Evolutionary conservation across 345 rosid species (phyloP), one percentile per base, ranked within the genome.

Genomic region (Populus alba): DNA sequence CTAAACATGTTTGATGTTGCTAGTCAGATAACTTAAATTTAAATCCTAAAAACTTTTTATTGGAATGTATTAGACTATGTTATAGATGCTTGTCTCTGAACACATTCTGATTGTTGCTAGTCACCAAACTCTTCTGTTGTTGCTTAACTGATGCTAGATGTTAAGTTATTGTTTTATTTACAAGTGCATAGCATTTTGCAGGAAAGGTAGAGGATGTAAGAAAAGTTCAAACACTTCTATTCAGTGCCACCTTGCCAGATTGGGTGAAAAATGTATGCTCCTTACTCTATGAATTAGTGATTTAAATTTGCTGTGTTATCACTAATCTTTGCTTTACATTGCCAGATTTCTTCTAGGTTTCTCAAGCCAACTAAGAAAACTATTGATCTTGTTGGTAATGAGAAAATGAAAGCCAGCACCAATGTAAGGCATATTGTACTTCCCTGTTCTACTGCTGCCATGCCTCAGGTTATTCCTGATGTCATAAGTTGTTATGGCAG

Each of bases 141-240:
- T 67, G 41, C 70, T 20, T 6, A 67, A 9, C 23, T 31, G 13
- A 7, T 55, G 55, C 25, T 59, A 68, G 33, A 68, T 6, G 17
- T 65, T 6, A 20, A 3, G 38, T 7, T 67, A 37, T 65, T 75
- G 41, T 33, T 41, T 35, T 27, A 77, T 49, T 70, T 79, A 71
- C 71, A 5, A 71, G 31, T 53, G 51, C 71, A n/a, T 49, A 53
- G 20, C 66, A 31, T 63, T 77, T 81, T 77, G 76, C 85, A 96
- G 99, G 99, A 71, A 92, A 97, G 82, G 98, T 97, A 37, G 84
- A 80, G 75, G 98, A 97, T 79, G 86, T 87, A 67, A 92, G 53
- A 73, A 94, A 94, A 79, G 99, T 97, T 77, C 97, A 91, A 89
- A 97, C 99, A 7, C 96, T 97, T 86, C 99, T 97, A 78, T 97